Evolutionary conservation across 1,139 yeast genomes (phyloP), one percentile per base, ranked within the genome.

Genomic region (Sugiyamaella sp.): DNA sequence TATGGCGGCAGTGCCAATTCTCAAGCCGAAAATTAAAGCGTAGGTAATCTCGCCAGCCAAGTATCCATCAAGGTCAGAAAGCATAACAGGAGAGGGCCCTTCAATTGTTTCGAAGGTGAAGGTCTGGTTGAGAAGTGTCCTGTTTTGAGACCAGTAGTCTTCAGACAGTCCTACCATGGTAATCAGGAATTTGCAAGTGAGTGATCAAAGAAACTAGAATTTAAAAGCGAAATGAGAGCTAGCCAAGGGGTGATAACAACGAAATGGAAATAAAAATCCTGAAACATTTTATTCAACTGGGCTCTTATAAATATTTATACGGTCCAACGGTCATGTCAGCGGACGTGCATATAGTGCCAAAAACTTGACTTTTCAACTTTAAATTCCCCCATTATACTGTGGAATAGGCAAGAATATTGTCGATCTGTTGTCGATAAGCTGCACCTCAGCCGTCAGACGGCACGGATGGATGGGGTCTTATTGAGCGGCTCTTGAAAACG

Each of bases 1-100:
- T 17, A 58, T 48, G 8, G 61, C 67, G 16, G 78, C 75, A 49
- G 81, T 74, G 2, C 79, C 77, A 39, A 78, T 61, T 37, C 79
- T 62, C 12, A 72, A 68, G n/a, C 72, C 69, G 46, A 64, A 60
- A 17, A 69, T 54, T 14, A 67, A 53, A 3, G 74, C 76, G 17
- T 68, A 60, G 14, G 69, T 68, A 35, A 73, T 57, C 44, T 63
- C 65, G 10, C 63, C 63, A 39, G 63, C 59, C 41, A 72, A 62
- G 38, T 69, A 65, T 5, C 53, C 48, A 57, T 79, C 77, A 2
- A 79, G 53, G 29, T 72, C 73, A 3, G 61, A 60, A 51, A 78
- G 73, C 0, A 74, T 63, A 5, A 74, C 62, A 6, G 63, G 54
- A 0, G 70, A 61, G 3, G 61, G 63, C 4, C 69, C 66, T 3